These are phyloP conservation scores for Aegilops longissima DNA, from an alignment of 176 grass and related monocot species.

Conservation along the genomic window DNA sequence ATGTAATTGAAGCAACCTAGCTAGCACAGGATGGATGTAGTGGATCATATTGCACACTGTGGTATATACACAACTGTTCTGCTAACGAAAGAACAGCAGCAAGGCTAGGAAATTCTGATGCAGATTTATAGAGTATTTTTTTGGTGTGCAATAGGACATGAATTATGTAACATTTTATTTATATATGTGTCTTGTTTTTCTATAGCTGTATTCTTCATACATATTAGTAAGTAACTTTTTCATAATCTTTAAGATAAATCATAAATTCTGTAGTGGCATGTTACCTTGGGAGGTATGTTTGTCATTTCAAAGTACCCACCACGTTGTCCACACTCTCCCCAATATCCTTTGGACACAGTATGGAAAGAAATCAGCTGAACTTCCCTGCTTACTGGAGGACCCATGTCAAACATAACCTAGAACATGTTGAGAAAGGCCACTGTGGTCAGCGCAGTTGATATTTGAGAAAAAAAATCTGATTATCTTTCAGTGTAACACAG, in stretches of 20 bases:
- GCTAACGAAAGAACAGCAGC: not conserved
- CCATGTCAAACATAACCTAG: conserved; percentile 87
- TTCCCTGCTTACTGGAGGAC: conserved; percentile 73
- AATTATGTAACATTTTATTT: conserved; percentile 31
- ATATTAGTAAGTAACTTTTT: not conserved
- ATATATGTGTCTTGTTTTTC: not conserved
- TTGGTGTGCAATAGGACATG: not conserved
- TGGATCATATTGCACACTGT: not conserved
- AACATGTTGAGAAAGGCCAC: conserved; percentile 32
- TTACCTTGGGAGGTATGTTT: conserved; percentile 88
- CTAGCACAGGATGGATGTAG: not conserved
- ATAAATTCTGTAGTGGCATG: conserved; percentile 20
- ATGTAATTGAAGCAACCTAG: conserved; percentile 18
- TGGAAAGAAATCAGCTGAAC: conserved; percentile 96
- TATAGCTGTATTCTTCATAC: conserved; percentile 7
- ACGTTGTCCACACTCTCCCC: conserved; percentile 99
- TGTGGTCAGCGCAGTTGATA: conserved; percentile 4
- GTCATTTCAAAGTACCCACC: conserved; percentile 99
- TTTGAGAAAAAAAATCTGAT: not conserved
- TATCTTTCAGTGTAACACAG: conserved; percentile 5
- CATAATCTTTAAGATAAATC: conserved; percentile 3
- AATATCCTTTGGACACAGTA: conserved; percentile 97
- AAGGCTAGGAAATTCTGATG: not conserved
- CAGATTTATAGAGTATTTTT: not conserved
- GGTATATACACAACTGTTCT: conserved; percentile 13